Evolutionary conservation across 2,329 filamentous ascomycete genomes (phyloP).

Genomic region (Penicillium sp.): DNA sequence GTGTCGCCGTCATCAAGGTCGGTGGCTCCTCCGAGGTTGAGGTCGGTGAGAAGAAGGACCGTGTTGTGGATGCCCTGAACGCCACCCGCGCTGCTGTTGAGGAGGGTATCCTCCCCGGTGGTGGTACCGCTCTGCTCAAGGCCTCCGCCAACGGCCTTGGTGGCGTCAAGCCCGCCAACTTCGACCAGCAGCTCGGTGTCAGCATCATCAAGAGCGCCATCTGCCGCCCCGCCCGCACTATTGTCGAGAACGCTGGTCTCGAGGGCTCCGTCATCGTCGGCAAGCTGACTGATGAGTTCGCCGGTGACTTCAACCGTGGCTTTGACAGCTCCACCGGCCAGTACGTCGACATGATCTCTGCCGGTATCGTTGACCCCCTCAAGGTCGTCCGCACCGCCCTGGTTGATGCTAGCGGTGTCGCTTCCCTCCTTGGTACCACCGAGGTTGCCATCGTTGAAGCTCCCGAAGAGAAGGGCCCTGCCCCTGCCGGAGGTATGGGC

Average conservation of each 20-base stretch:
- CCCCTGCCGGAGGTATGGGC: slow-evolving; percentile 51
- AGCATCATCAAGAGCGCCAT: slow-evolving; percentile 98
- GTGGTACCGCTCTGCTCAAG: slow-evolving; percentile 97
- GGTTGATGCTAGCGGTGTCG: slow-evolving; percentile 91
- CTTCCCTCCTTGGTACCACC: slow-evolving; percentile 93
- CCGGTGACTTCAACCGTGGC: slow-evolving; percentile 92
- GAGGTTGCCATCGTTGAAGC: slow-evolving; percentile 98
- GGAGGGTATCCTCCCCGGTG: slow-evolving; percentile 97
- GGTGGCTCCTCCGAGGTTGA: slow-evolving; percentile 97
- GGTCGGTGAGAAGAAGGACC: slow-evolving; percentile 99
- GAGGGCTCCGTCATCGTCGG: slow-evolving; percentile 96
- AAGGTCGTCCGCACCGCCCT: slow-evolving; percentile 98
- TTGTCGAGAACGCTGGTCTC: slow-evolving; percentile 95
- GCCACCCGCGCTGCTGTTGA: slow-evolving; percentile 97
- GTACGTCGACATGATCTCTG: slow-evolving; percentile 97
- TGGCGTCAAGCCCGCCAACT: slow-evolving; percentile 85
- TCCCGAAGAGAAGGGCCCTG: slow-evolving; percentile 79
- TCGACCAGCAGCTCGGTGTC: slow-evolving; percentile 98
- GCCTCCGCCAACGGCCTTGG: slow-evolving; percentile 84
- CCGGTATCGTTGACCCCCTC: slow-evolving; percentile 97
- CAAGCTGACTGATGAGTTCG: slow-evolving; percentile 95
- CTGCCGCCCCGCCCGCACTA: slow-evolving; percentile 87
- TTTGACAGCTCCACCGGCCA: slow-evolving; percentile 96
- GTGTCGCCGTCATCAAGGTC: slow-evolving; percentile 99
- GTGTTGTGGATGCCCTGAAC: slow-evolving; percentile 97